phyloP scores from a whole-genome alignment of 192 early-diverging fungal genomes.

The Entrophospora sp. region DNA sequence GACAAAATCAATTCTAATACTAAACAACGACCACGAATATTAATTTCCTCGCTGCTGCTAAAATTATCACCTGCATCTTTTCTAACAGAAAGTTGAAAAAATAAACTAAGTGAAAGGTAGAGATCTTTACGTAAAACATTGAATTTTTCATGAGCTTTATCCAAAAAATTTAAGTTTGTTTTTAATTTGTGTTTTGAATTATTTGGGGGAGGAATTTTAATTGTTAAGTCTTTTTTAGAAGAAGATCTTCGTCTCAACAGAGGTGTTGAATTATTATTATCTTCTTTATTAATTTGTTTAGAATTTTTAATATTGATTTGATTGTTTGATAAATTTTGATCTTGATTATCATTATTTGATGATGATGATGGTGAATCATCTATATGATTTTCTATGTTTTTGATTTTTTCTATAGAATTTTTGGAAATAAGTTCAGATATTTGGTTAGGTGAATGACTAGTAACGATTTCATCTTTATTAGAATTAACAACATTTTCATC shows the following conservation, averaged over 20 bases:
- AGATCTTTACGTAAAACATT: constrained; percentile 32
- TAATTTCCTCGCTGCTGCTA: constrained; percentile 31
- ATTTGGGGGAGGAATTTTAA: neutral
- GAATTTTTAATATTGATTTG: neutral
- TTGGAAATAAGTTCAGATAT: too few relatives aligned
- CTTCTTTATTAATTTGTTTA: neutral
- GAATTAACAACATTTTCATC: neutral
- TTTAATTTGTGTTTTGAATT: constrained; percentile 14
- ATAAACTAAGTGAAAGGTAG: constrained; percentile 33
- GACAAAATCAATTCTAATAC: constrained; percentile 39
- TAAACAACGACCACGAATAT: constrained; percentile 30
- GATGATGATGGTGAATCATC: neutral
- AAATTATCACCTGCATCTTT: constrained; percentile 23
- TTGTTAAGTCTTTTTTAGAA: constrained; percentile 8
- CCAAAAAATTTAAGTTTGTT: constrained; percentile 16
- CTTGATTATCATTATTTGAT: neutral
- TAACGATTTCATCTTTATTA: too few relatives aligned
- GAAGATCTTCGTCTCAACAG: constrained; percentile 1
- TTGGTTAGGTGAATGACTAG: too few relatives aligned
- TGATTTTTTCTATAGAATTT: neutral
- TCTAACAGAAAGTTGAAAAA: constrained; percentile 33
- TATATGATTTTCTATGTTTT: neutral
- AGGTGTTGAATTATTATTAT: neutral
- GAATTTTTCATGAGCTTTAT: constrained; percentile 12
- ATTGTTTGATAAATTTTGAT: neutral